Conservation (phyloP, 2,329 filamentous ascomycete species). For the Trichophaea hybrida region DNA sequence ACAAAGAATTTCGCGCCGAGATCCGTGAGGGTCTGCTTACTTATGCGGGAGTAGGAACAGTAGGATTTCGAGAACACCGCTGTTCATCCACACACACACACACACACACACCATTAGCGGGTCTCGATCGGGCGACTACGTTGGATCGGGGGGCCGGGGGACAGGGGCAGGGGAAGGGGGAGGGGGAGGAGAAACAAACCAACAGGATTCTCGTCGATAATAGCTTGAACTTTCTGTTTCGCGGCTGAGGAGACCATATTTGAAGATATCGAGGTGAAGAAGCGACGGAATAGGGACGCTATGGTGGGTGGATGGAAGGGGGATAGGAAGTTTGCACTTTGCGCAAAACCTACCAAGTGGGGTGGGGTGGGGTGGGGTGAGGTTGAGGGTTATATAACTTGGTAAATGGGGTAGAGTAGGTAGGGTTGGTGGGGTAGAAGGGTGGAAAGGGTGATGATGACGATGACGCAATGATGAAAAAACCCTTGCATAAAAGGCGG, state of each 20-base stretch:
- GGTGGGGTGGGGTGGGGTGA: neutral
- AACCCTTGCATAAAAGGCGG: neutral
- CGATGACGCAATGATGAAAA: neutral
- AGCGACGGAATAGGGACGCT: conserved; percentile 54
- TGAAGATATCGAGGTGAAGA: conserved; percentile 52
- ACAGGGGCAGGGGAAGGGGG: too few species aligned
- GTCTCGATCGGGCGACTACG: too few species aligned
- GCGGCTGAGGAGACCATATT: conserved; percentile 57
- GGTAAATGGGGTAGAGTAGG: too few species aligned
- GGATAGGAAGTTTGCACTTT: conserved; percentile 1
- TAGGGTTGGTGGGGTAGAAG: neutral
- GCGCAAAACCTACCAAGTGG: neutral
- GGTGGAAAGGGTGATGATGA: conserved; percentile 15
- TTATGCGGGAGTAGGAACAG: conserved; percentile 69
- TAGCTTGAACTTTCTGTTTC: conserved; percentile 64
- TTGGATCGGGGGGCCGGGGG: too few species aligned
- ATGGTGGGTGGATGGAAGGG: conserved; percentile 36
- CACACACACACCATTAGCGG: too few species aligned
- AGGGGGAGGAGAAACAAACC: conserved; percentile 28
- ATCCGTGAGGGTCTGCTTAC: conserved; percentile 59
- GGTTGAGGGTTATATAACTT: conserved; percentile 1
- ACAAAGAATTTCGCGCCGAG: conserved; percentile 57
- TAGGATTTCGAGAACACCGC: conserved; percentile 76
- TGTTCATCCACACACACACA: conserved; percentile 32
- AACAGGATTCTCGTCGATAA: conserved; percentile 82